A percentile compares a stretch with the other conserved stretches of the same genome.
These are phyloP conservation scores for Cryptococcus maquisensis DNA, from an alignment of 1,284 basidiomycete genomes.

Conservation along the genomic window DNA sequence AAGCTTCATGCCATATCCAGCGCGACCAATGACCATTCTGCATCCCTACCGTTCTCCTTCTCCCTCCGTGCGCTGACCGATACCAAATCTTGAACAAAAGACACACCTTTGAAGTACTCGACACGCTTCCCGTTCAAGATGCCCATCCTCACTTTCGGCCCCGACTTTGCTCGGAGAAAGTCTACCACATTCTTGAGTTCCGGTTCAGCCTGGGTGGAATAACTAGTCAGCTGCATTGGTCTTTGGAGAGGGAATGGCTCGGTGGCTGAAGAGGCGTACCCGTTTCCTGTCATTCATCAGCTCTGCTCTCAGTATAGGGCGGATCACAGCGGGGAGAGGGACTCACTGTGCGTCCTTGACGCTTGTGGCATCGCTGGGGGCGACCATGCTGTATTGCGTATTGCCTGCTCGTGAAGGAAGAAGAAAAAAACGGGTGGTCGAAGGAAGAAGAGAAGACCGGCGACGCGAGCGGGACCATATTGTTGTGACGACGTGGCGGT, in stretches of 20 bases:
- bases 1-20: too few relatives aligned
- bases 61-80: too few relatives aligned
- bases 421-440: too few relatives aligned
- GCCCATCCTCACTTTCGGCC: constrained; percentile 84
- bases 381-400: not conserved
- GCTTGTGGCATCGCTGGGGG: not conserved
- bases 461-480: too few relatives aligned
- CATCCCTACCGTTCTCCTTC: too few relatives aligned
- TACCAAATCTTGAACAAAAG: not conserved
- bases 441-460: too few relatives aligned
- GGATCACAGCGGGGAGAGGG: not conserved
- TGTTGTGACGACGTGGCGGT: too few relatives aligned
- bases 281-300: not conserved
- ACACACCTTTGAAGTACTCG: constrained; percentile 95
- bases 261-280: too few relatives aligned
- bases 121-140: constrained; percentile 90
- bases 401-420: too few relatives aligned
- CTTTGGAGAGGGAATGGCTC: constrained; percentile 9
- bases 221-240: constrained; percentile 26
- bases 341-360: not conserved
- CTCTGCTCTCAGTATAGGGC: not conserved
- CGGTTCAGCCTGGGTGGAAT: constrained; percentile 56
- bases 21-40: too few relatives aligned
- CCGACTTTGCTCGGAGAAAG: constrained; percentile 78
- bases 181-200: constrained; percentile 74